phyloP scores from a whole-genome alignment of 768 basidiomycete species.

The Gautieria morchelliformis region DNA sequence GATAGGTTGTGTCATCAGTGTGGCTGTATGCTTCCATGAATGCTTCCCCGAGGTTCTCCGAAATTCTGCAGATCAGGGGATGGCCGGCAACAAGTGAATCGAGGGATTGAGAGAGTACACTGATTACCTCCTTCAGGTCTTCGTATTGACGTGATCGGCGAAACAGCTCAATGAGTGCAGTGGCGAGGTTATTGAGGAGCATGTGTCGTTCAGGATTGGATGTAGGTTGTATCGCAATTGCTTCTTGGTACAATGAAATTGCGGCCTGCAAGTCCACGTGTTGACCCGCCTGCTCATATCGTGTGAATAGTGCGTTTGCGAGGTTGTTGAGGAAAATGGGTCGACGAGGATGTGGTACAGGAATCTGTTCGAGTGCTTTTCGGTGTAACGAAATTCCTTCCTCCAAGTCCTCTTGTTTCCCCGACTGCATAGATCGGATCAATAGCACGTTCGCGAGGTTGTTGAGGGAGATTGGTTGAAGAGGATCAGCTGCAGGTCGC shows the following conservation, averaged over 20 bases:
- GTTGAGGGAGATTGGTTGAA: conserved; percentile 11
- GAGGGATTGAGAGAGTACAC: background rate
- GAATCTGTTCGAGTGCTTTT: conserved; percentile 9
- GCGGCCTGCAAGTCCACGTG: conserved; percentile 17
- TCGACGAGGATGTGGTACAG: conserved; percentile 12
- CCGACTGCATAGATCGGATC: conserved; percentile 18
- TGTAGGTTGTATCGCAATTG: background rate
- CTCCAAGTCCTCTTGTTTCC: conserved; percentile 20
- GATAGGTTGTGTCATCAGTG: background rate
- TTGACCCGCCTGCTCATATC: conserved; percentile 19
- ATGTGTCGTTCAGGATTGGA: conserved; percentile 12
- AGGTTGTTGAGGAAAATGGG: conserved; percentile 11
- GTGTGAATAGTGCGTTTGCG: conserved; percentile 11
- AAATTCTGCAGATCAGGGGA: background rate
- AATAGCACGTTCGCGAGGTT: conserved; percentile 21
- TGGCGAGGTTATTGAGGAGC: conserved; percentile 19
- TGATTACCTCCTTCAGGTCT: conserved; percentile 22
- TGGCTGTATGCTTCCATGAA: background rate
- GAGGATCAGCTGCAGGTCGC: conserved; percentile 10
- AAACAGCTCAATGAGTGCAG: conserved; percentile 20
- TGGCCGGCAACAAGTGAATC: background rate
- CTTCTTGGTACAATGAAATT: conserved; percentile 16
- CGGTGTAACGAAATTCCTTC: conserved; percentile 14
- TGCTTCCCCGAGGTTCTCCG: background rate
- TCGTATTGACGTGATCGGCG: conserved; percentile 13